Conservation (phyloP, 2,329 filamentous ascomycete species). For the Tricladium varicosporioides region DNA sequence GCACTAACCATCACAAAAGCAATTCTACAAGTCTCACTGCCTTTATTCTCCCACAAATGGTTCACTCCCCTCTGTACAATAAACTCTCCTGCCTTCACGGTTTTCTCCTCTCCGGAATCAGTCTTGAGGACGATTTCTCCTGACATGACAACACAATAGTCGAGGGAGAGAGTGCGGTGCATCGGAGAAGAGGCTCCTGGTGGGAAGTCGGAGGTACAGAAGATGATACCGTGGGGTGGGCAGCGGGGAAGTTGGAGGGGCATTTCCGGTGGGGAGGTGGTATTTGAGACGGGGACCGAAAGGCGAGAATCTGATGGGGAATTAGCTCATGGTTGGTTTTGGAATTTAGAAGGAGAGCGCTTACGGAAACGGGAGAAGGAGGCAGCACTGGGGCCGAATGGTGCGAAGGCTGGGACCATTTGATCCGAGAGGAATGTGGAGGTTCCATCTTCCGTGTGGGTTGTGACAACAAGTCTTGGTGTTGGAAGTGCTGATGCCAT, state of each 20-base stretch:
- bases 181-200: constrained; percentile 32
- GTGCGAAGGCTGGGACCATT: constrained; percentile 28
- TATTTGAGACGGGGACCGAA: constrained; percentile 34
- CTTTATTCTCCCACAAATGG: too few relatives aligned
- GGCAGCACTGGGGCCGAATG: constrained; percentile 31
- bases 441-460: constrained; percentile 31
- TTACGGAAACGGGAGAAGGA: constrained; percentile 34
- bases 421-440: constrained; percentile 35
- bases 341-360: too few relatives aligned
- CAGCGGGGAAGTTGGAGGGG: constrained; percentile 30
- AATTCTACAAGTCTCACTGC: too few relatives aligned
- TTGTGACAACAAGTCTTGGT: constrained; percentile 33
- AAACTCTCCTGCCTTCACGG: too few relatives aligned
- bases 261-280: not conserved
- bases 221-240: constrained; percentile 35
- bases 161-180: constrained; percentile 42
- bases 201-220: constrained; percentile 27
- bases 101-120: constrained; percentile 23
- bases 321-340: too few relatives aligned
- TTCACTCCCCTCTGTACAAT: too few relatives aligned
- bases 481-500: too few relatives aligned
- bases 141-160: constrained; percentile 39
- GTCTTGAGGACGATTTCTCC: constrained; percentile 40
- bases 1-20: too few relatives aligned
- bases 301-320: constrained; percentile 22